These are phyloP conservation scores for Saccharomycopsis hybrid DNA, from an alignment of 1,139 yeast genomes.

Conservation along the genomic window DNA sequence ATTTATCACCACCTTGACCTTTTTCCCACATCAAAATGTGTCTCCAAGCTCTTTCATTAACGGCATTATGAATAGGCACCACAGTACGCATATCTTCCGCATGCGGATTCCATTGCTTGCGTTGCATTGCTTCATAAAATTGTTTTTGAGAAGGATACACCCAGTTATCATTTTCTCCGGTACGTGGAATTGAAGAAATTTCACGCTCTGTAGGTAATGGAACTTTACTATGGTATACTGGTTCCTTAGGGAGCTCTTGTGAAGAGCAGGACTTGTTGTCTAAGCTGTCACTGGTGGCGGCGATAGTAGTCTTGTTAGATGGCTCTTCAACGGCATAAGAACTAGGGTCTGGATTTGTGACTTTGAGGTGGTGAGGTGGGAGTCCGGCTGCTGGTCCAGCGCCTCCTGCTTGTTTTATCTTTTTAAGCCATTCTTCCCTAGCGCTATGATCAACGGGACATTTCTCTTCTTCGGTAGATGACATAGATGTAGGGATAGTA, in stretches of 20 bases:
- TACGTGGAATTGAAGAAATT: conserved; percentile 79
- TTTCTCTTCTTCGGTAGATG: conserved; percentile 24
- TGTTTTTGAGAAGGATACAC: conserved; percentile 93
- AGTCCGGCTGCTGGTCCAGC: background rate
- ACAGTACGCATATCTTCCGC: conserved; percentile 82
- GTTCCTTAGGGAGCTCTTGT: conserved; percentile 29
- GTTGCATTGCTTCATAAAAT: conserved; percentile 87
- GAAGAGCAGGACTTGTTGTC: conserved; percentile 44
- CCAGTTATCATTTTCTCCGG: conserved; percentile 65
- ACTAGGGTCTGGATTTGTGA: background rate
- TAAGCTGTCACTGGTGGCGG: conserved; percentile 17
- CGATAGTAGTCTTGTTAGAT: conserved; percentile 35
- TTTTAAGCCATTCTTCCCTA: conserved; percentile 51
- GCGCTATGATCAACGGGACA: conserved; percentile 70
- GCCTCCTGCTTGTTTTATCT: conserved; percentile 23
- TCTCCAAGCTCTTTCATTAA: conserved; percentile 88
- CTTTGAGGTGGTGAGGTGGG: background rate
- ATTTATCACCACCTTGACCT: conserved; percentile 50
- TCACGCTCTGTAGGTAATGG: conserved; percentile 63
- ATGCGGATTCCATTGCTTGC: conserved; percentile 83
- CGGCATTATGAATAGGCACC: conserved; percentile 91
- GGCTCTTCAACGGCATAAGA: conserved; percentile 21
- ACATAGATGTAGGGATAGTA: no score
- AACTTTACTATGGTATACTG: conserved; percentile 31
- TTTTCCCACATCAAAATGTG: conserved; percentile 82